Evolutionary conservation across 352 stramenopile species (phyloP).

Genomic region (Phytophthora fragariaefolia): DNA sequence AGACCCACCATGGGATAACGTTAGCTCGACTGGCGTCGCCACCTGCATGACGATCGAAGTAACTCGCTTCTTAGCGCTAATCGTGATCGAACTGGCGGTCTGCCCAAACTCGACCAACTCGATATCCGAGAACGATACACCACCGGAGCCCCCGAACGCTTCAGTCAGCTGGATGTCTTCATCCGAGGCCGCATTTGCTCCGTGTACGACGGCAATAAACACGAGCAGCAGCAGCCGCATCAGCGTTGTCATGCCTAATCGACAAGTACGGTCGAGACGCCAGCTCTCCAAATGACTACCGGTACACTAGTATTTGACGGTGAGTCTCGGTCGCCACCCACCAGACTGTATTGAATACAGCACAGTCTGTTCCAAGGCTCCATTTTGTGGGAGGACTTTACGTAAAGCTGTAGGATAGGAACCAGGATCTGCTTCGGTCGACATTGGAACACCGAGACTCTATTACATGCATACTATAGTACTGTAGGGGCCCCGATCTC

Average conservation of each 20-base stretch:
- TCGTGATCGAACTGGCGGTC: slow-evolving; percentile 26
- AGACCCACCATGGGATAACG: slow-evolving; percentile 33
- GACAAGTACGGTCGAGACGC: neutral
- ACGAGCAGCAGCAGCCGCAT: slow-evolving; percentile 25
- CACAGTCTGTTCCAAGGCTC: slow-evolving; percentile 15
- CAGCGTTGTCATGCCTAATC: slow-evolving; percentile 9
- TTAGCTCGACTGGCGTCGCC: slow-evolving; percentile 17
- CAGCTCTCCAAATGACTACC: too few species aligned
- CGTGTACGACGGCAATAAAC: slow-evolving; percentile 8
- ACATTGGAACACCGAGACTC: neutral
- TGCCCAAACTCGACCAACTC: slow-evolving; percentile 28
- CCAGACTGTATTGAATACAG: too few species aligned
- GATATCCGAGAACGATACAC: slow-evolving; percentile 42
- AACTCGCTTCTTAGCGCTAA: slow-evolving; percentile 27
- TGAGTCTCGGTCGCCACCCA: slow-evolving; percentile 3
- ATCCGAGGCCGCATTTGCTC: slow-evolving; percentile 12
- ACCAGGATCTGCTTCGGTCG: slow-evolving; percentile 19
- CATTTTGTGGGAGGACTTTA: neutral
- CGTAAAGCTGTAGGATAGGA: slow-evolving; percentile 32
- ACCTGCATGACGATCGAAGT: slow-evolving; percentile 22
- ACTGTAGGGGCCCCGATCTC: too few species aligned
- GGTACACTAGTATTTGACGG: too few species aligned
- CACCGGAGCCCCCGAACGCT: slow-evolving; percentile 28
- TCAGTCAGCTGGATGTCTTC: slow-evolving; percentile 42
- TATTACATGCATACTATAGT: too few species aligned